A percentile compares a stretch with the other conserved stretches of the same genome.
phyloP scores from a whole-genome alignment of 257 asterid genomes.

The Gardenia jasminoides region DNA sequence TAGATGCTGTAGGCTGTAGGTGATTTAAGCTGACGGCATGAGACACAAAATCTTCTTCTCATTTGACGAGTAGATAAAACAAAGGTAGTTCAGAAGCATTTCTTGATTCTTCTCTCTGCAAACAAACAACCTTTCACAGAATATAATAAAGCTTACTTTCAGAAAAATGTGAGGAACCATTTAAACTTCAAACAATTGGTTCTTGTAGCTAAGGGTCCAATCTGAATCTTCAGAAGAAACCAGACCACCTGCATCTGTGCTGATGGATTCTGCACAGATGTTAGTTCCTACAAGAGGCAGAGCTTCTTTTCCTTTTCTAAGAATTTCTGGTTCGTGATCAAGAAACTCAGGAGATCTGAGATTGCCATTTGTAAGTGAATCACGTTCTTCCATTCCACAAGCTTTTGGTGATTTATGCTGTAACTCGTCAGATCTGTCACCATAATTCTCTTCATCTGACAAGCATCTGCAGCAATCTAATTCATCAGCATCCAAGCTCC shows the following conservation, averaged over 20 bases:
- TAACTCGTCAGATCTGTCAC: slow-evolving; percentile 16
- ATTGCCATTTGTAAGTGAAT: slow-evolving; percentile 19
- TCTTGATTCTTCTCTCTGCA: background rate
- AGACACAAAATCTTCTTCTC: background rate
- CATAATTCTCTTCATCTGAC: slow-evolving; percentile 61
- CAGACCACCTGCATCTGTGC: slow-evolving; percentile 66
- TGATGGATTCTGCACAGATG: slow-evolving; percentile 66
- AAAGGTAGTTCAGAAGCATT: background rate
- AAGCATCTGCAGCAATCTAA: slow-evolving; percentile 65
- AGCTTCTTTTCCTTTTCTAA: slow-evolving; percentile 32
- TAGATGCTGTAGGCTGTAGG: background rate
- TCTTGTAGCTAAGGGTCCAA: slow-evolving; percentile 48
- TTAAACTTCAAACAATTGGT: slow-evolving; percentile 34
- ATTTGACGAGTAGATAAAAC: background rate
- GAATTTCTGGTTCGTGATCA: slow-evolving; percentile 47
- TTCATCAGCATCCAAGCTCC: slow-evolving; percentile 41
- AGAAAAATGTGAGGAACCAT: background rate
- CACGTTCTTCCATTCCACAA: slow-evolving; percentile 16
- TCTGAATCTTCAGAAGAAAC: slow-evolving; percentile 73
- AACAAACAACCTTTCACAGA: background rate
- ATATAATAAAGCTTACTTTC: background rate
- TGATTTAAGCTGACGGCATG: background rate
- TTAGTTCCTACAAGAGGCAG: slow-evolving; percentile 6
- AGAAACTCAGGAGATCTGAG: slow-evolving; percentile 42
- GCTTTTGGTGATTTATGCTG: slow-evolving; percentile 16